Evolutionary conservation across 352 stramenopile species (phyloP).

Genomic region (Globisporangium iwayamae): DNA sequence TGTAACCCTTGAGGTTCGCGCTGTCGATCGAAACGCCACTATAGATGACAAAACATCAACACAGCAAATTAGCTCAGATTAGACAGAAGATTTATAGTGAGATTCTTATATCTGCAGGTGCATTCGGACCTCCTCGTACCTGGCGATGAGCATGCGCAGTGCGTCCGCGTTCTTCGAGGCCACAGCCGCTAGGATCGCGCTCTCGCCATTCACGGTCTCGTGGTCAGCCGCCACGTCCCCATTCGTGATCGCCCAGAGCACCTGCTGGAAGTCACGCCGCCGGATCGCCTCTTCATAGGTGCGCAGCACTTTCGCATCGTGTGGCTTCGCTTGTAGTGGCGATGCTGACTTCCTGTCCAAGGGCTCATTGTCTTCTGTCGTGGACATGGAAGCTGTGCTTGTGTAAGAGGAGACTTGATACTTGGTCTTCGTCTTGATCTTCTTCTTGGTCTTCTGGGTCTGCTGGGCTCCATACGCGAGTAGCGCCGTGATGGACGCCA

Average conservation of each 20-base stretch:
- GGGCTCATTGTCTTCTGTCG: neutral
- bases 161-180: constrained; percentile 38
- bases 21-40: constrained; percentile 59
- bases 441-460: neutral
- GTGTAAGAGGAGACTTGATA: constrained; percentile 5
- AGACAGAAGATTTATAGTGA: no score
- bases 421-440: neutral
- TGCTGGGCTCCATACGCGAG: constrained; percentile 12
- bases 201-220: constrained; percentile 59
- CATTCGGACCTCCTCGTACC: constrained; percentile 21
- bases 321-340: constrained; percentile 5
- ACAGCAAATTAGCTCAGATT: no score
- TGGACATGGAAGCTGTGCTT: neutral
- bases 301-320: neutral
- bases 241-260: constrained; percentile 74
- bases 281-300: constrained; percentile 52
- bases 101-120: neutral
- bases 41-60: neutral
- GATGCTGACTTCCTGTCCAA: neutral
- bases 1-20: constrained; percentile 54
- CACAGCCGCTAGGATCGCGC: constrained; percentile 52
- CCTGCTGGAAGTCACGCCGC: constrained; percentile 49
- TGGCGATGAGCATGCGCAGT: constrained; percentile 38
- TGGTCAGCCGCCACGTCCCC: constrained; percentile 40
- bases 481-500: constrained; percentile 9